Conservation (phyloP, 2,329 filamentous ascomycete genomes). For the Fusarium nanum region DNA sequence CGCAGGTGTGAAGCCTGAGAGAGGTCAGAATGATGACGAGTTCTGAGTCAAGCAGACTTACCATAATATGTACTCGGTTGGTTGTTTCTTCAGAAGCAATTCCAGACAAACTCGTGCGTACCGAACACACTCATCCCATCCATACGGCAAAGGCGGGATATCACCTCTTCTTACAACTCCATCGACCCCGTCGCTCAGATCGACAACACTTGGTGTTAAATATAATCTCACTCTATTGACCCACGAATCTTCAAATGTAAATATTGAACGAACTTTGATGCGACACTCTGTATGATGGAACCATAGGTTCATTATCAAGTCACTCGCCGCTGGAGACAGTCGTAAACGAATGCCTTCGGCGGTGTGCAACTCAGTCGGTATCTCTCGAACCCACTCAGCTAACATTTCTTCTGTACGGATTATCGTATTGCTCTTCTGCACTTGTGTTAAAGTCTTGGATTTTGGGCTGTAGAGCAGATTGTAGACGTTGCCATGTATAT, state of each 20-base stretch:
- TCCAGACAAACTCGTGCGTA: slow-evolving; percentile 27
- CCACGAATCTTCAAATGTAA: slow-evolving; percentile 37
- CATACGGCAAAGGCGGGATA: slow-evolving; percentile 27
- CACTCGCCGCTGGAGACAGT: not conserved
- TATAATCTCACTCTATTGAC: slow-evolving; percentile 29
- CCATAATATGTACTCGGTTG: slow-evolving; percentile 37
- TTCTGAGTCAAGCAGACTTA: not conserved
- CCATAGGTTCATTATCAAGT: slow-evolving; percentile 25
- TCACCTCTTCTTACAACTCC: slow-evolving; percentile 16
- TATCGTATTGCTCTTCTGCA: not conserved
- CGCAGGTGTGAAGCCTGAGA: slow-evolving; percentile 34
- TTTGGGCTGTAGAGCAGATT: slow-evolving; percentile 33
- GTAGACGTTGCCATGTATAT: slow-evolving; percentile 37
- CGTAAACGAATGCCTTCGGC: not conserved
- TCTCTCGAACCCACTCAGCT: slow-evolving; percentile 24
- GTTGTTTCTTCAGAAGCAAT: not conserved
- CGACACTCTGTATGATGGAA: slow-evolving; percentile 35
- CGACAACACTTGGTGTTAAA: slow-evolving; percentile 27
- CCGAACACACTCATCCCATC: slow-evolving; percentile 35
- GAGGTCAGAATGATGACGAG: fast-evolving
- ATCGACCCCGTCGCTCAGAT: slow-evolving; percentile 18
- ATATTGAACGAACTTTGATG: slow-evolving; percentile 32
- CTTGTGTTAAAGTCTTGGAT: not conserved
- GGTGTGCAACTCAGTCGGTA: slow-evolving; percentile 14
- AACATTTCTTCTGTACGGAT: slow-evolving; percentile 20